Conservation (phyloP, 2,329 filamentous ascomycete genomes). For the Niveomyces coronatus region DNA sequence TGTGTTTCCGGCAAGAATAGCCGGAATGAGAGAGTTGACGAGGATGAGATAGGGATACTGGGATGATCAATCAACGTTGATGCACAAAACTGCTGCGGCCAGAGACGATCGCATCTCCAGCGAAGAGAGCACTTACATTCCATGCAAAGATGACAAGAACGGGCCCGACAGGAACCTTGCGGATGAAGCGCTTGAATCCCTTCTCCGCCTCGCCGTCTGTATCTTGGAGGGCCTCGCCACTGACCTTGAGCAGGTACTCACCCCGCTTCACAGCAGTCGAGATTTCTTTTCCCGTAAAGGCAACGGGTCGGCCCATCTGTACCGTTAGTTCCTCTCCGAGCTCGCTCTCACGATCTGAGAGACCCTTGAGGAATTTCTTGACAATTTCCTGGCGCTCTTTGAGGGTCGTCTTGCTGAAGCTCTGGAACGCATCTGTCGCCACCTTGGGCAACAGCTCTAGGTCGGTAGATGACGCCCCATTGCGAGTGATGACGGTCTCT, state of each 20-base stretch:
- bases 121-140: constrained; percentile 57
- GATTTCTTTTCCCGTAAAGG: constrained; percentile 76
- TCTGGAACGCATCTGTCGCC: constrained; percentile 65
- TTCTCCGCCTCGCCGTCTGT: constrained; percentile 74
- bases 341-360: constrained; percentile 64
- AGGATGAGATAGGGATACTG: constrained; percentile 93
- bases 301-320: constrained; percentile 91
- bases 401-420: constrained; percentile 66
- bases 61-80: background rate
- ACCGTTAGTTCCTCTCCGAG: constrained; percentile 77
- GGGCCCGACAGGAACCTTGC: constrained; percentile 78
- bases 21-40: constrained; percentile 84
- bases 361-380: constrained; percentile 62
- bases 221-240: constrained; percentile 66
- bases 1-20: constrained; percentile 80
- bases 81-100: constrained; percentile 10
- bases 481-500: constrained; percentile 69
- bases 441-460: constrained; percentile 60
- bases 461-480: constrained; percentile 61
- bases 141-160: constrained; percentile 87
- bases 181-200: constrained; percentile 84
- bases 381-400: constrained; percentile 70
- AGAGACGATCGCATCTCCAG: background rate
- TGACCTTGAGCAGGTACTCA: constrained; percentile 78
- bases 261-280: constrained; percentile 75